Percentiles rank a stretch among this genome's conserved stretches.
phyloP scores from a whole-genome alignment of 2,329 filamentous ascomycete species.

The Nemania diffusa region DNA sequence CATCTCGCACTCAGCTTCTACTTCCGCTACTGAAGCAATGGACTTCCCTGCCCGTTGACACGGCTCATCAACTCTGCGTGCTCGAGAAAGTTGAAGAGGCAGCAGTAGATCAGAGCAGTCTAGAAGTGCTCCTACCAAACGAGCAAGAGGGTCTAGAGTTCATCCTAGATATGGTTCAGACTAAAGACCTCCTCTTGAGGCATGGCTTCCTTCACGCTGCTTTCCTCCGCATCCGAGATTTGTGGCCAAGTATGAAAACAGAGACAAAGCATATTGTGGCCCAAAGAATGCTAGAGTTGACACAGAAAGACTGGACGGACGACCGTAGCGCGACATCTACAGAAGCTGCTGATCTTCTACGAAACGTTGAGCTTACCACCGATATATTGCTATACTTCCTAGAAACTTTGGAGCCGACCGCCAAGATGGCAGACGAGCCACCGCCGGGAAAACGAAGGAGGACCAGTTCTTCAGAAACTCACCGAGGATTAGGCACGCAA shows the following conservation, averaged over 20 bases:
- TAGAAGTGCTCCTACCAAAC: constrained; percentile 65
- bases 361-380: constrained; percentile 77
- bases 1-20: constrained; percentile 77
- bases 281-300: constrained; percentile 70
- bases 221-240: constrained; percentile 74
- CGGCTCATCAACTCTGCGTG: constrained; percentile 62
- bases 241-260: constrained; percentile 79
- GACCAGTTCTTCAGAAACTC: constrained; percentile 77
- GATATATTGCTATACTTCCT: constrained; percentile 78
- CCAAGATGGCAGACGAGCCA: constrained; percentile 75
- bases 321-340: constrained; percentile 58
- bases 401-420: constrained; percentile 76
- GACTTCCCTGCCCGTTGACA: constrained; percentile 64
- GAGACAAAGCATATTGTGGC: constrained; percentile 69
- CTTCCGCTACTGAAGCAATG: constrained; percentile 79
- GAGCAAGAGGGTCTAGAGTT: constrained; percentile 63
- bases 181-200: constrained; percentile 55
- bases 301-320: constrained; percentile 57
- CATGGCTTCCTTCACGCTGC: constrained; percentile 69
- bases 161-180: constrained; percentile 60
- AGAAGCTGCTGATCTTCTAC: constrained; percentile 77
- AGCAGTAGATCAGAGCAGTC: constrained; percentile 56
- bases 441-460: constrained; percentile 82
- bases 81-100: constrained; percentile 56
- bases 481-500: constrained; percentile 67